Conservation (phyloP, 495 filamentous ascomycete genomes). For the Penicillium cataractarum region DNA sequence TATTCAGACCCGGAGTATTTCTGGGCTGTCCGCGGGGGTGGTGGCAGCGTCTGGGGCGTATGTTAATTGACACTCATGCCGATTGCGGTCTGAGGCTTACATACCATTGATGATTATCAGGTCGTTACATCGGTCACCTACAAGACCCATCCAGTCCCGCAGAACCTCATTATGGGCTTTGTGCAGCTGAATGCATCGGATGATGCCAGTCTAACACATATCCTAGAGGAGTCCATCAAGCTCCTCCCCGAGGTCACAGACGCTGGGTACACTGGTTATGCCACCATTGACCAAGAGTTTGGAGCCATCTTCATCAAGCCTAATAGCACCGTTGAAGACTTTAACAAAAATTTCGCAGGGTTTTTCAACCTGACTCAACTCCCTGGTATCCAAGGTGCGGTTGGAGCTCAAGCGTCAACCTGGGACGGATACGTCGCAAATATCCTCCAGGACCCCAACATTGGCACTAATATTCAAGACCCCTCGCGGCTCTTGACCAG, state of each 20-base stretch:
- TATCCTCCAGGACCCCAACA: conserved; percentile 1
- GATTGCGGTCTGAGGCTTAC: background rate
- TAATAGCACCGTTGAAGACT: background rate
- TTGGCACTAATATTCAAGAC: background rate
- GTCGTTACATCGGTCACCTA: conserved; percentile 12
- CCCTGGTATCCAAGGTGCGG: background rate
- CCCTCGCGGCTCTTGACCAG: background rate
- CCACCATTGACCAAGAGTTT: background rate
- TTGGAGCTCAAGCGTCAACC: background rate
- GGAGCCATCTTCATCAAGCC: conserved; percentile 1
- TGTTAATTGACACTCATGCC: background rate
- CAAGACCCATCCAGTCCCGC: conserved; percentile 8
- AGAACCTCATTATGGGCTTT: conserved; percentile 5
- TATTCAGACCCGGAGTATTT: conserved; percentile 11
- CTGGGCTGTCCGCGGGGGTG: conserved; percentile 12
- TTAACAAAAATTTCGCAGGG: background rate
- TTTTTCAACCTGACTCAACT: background rate
- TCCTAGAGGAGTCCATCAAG: background rate
- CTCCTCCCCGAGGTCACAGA: background rate
- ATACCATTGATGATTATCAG: background rate
- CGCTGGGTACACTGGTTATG: background rate
- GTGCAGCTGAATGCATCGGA: conserved; percentile 9
- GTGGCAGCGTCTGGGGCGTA: conserved; percentile 8
- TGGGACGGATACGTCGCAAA: background rate
- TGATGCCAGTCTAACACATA: background rate